Base-by-base conservation (phyloP, 2,329 filamentous ascomycete genomes). In the Scytalidium lignicola region DNA sequence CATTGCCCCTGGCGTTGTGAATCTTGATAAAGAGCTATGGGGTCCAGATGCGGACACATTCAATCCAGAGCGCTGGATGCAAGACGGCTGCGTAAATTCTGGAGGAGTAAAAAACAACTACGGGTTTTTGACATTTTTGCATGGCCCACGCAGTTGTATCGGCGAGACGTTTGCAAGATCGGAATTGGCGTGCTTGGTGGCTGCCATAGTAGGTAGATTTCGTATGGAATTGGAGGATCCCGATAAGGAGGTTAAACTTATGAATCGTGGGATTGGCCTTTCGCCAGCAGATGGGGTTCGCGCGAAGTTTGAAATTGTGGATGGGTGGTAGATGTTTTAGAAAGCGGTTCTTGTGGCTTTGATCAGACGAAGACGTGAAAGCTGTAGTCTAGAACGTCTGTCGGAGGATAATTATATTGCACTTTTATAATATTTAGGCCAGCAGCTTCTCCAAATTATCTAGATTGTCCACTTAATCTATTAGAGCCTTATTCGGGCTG, bases 101-200 rank as follows among this genome's bases (percentile, higher is more conserved):
- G 89, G 89, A 6, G 87, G 87, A 7, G 85, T 88, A 1, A 73
- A 75, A 15, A 88, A 78, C 56, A 93, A 92, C 66, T 95, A 86
- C 63, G 79, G 84, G 1, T 84, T 86, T 59, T 64, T 92, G 68
- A 92, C 88, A 0, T 96, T 96, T 68, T 66, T 96, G 50, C 89
- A 95, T 64, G 91, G 91, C 0, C 90, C 90, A 2, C 74, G 90
- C 46, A 87, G 85, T 62, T 96, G 91, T 63, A 96, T 96, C 58
- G 91, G 90, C 0, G 78, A 84, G 66, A 74, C 75, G 2, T 96
- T 96, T 68, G 87, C 91, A 0, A 85, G 82, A 63, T 82, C 85
- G 1, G 92, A 96, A 72, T 88, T 96, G 67, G 89, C 88, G 9
- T 92, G 86, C 62, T 69, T 96, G 54, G 64, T 96, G 42, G 90